Evolutionary conservation across 768 basidiomycete genomes (phyloP), one percentile per base, ranked within the genome.

Genomic region (Russula sp.): DNA sequence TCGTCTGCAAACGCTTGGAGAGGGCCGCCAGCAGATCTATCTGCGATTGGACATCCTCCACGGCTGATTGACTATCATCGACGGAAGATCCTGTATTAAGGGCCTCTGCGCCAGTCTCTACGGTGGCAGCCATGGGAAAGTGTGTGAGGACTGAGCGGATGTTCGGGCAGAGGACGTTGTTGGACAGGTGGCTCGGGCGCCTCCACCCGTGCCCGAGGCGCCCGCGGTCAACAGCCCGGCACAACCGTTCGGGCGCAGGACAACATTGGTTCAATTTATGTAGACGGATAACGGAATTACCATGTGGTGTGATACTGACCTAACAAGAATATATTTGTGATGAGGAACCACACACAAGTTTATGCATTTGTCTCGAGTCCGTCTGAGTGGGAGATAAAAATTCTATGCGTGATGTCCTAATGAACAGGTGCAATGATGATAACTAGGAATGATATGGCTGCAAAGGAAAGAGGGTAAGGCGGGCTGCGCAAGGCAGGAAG

Each of bases 1-100:
- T 29, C 32, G 50, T 51, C 42, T 59, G 66, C 22, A 67, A 13
- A n/a, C 66, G 60, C 60, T 48, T 59, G 54, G 48, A 45, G 43
- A 67, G 54, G 49, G 65, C 66, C n/a, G 57, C 39, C 41, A 67
- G 48, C 18, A 51, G 45, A 43, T 67, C 64, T 54, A 67, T 67
- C 38, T 67, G 66, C n/a, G 64, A 56, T 45, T 66, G 66, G 25
- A 62, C 48, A 25, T 16, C 51, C 53, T 59, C 35, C 38, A 55
- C 39, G 39, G 54, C 29, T 2, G 62, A 54, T 54, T 63, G 52
- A 43, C 8, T 51, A 39, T 49, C 57, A 29, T 63, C 62, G 25
- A 42, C 16, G 9, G 50, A 50, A 20, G 56, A n/a, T 9, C 45
- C 45, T 35, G 50, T 25, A 32, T 58, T 47, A 18, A 8, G 18